Percentiles rank a stretch among this genome's conserved stretches.
phyloP scores from a whole-genome alignment of 1,139 yeast species.

The Pichia sp. region DNA sequence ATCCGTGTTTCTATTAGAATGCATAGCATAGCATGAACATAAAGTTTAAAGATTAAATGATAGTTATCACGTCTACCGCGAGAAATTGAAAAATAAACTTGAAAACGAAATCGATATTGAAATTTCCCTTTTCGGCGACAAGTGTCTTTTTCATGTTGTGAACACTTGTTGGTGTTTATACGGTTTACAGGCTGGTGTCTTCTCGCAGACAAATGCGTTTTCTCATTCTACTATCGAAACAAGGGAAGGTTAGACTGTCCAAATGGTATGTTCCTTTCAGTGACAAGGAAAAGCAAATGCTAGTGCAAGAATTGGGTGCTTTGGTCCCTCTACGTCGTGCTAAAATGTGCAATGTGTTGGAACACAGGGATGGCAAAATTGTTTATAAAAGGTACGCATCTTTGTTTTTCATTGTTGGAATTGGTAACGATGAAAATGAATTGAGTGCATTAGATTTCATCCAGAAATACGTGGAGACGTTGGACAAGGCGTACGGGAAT shows the following conservation, averaged over 20 bases:
- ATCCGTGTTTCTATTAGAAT: too few relatives aligned
- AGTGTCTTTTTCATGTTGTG: background rate
- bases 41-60: too few relatives aligned
- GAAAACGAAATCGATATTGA: background rate
- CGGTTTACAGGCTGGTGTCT: background rate
- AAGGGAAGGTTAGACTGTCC: conserved; percentile 87
- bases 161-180: too few relatives aligned
- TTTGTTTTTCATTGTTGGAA: conserved; percentile 80
- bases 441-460: conserved; percentile 77
- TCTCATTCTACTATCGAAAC: conserved; percentile 76
- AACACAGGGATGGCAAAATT: conserved; percentile 80
- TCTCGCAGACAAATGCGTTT: conserved; percentile 44
- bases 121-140: background rate
- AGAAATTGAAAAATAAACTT: background rate
- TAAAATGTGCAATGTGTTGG: conserved; percentile 94
- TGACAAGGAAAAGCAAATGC: conserved; percentile 76
- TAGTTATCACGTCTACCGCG: background rate
- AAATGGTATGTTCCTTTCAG: conserved; percentile 87
- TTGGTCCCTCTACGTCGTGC: conserved; percentile 78
- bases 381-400: conserved; percentile 92
- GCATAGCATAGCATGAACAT: background rate
- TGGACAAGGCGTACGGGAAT: conserved; percentile 95
- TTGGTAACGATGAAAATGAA: conserved; percentile 81
- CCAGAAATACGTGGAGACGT: conserved; percentile 91
- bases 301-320: conserved; percentile 81